A percentile compares a stretch with the other conserved stretches of the same genome.
These are phyloP conservation scores for Lojkania enalia DNA, from an alignment of 2,329 filamentous ascomycete species.

Conservation along the genomic window DNA sequence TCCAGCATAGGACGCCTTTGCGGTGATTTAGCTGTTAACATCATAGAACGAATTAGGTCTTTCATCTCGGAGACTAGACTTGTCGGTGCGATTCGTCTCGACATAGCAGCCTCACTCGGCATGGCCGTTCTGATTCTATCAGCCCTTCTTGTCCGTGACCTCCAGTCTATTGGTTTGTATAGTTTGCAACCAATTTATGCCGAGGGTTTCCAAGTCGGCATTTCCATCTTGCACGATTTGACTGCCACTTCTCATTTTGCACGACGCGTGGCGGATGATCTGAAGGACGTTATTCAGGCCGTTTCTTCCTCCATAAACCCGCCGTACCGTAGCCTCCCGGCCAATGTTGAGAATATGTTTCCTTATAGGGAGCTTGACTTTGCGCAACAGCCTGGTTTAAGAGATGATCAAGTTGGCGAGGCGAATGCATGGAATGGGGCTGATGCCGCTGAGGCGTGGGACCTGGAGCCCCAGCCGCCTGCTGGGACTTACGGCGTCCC, in stretches of 20 bases:
- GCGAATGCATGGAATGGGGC: not conserved
- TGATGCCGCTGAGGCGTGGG: not conserved
- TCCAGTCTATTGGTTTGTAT: slow-evolving; percentile 10
- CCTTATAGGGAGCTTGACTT: slow-evolving; percentile 30
- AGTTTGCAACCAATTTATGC: slow-evolving; percentile 7
- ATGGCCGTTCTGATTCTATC: slow-evolving; percentile 25
- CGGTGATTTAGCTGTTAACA: slow-evolving; percentile 20
- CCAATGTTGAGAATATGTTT: slow-evolving; percentile 22
- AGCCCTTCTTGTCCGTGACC: slow-evolving; percentile 23
- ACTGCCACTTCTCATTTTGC: slow-evolving; percentile 20
- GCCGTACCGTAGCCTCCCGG: slow-evolving; percentile 7
- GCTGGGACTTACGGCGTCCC: not conserved
- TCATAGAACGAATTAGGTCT: slow-evolving; percentile 15
- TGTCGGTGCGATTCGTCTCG: slow-evolving; percentile 19
- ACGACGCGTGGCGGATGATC: slow-evolving; percentile 26
- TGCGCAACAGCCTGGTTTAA: slow-evolving; percentile 13
- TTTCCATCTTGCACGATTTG: slow-evolving; percentile 20
- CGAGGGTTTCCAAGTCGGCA: slow-evolving; percentile 18
- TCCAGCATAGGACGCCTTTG: slow-evolving; percentile 14
- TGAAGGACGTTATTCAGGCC: slow-evolving; percentile 16
- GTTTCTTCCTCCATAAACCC: slow-evolving; percentile 11
- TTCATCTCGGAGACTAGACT: slow-evolving; percentile 10
- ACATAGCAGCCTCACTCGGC: slow-evolving; percentile 22
- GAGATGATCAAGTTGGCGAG: not conserved
- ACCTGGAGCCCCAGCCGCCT: too few species aligned